phyloP scores from a whole-genome alignment of 1,139 yeast species.

The Yamadazyma blattariae region DNA sequence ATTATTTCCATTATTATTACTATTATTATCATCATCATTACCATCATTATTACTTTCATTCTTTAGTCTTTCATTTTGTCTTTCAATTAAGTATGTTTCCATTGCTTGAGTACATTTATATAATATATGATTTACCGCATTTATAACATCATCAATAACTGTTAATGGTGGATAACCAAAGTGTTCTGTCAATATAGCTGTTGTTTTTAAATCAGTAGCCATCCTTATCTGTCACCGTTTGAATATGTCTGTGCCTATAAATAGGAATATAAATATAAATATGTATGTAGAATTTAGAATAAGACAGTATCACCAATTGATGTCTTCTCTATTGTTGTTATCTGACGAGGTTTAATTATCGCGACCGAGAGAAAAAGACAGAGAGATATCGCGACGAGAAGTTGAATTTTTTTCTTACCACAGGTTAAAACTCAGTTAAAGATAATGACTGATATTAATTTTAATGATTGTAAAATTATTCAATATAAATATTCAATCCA shows the following conservation, averaged over 20 bases:
- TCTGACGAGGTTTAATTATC: constrained; percentile 1
- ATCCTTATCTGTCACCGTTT: background rate
- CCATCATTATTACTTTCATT: constrained; percentile 5
- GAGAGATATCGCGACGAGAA: no score
- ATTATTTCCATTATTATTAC: constrained; percentile 9
- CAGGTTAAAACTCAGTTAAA: no score
- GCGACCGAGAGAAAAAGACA: no score
- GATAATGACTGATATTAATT: constrained; percentile 7
- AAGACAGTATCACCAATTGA: no score
- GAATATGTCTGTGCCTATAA: no score
- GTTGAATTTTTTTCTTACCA: no score
- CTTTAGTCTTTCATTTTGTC: constrained; percentile 17
- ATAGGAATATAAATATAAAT: no score
- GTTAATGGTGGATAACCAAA: constrained; percentile 86
- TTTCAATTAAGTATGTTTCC: constrained; percentile 58
- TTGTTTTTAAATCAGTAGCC: constrained; percentile 5
- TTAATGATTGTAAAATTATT: constrained; percentile 31
- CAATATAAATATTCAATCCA: constrained; percentile 40
- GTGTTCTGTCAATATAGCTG: constrained; percentile 64
- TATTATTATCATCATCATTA: constrained; percentile 16
- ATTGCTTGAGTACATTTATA: constrained; percentile 81
- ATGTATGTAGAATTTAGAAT: no score
- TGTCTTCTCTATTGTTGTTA: no score
- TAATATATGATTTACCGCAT: constrained; percentile 82
- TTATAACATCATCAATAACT: constrained; percentile 82